Conservation (phyloP, 2,329 filamentous ascomycete genomes). For the Tolypocladium guangdongense region DNA sequence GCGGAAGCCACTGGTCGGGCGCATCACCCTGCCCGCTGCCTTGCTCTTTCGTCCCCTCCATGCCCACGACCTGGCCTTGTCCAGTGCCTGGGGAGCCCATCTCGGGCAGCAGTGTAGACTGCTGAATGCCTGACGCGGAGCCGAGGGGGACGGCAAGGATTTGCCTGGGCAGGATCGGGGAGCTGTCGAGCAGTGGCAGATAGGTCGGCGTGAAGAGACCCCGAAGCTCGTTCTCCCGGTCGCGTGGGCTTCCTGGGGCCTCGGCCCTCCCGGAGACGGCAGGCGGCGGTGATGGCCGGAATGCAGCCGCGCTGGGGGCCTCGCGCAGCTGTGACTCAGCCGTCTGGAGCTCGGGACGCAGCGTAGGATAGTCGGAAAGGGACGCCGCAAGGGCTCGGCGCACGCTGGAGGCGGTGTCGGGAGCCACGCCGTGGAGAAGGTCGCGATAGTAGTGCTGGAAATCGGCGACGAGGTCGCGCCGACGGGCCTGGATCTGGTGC, state of each 20-base stretch:
- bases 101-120: slow-evolving; percentile 6
- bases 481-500: slow-evolving; percentile 44
- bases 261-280: slow-evolving; percentile 16
- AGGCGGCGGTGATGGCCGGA: slow-evolving; percentile 19
- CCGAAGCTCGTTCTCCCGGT: slow-evolving; percentile 47
- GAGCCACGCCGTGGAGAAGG: slow-evolving; percentile 35
- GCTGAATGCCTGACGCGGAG: slow-evolving; percentile 2
- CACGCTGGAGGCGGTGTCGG: slow-evolving; percentile 34
- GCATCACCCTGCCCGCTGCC: slow-evolving; percentile 8
- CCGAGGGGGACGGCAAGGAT: slow-evolving; percentile 7
- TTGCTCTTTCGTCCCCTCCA: slow-evolving; percentile 9
- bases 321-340: slow-evolving; percentile 24
- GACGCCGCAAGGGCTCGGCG: slow-evolving; percentile 34
- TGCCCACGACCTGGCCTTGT: slow-evolving; percentile 11
- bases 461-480: slow-evolving; percentile 44
- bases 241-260: slow-evolving; percentile 33
- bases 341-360: slow-evolving; percentile 25
- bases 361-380: slow-evolving; percentile 32
- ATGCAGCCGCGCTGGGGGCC: slow-evolving; percentile 17
- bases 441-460: slow-evolving; percentile 43
- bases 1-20: slow-evolving; percentile 5
- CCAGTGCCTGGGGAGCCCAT: neutral
- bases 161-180: slow-evolving; percentile 12
- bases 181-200: slow-evolving; percentile 47
- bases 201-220: slow-evolving; percentile 54